These are phyloP conservation scores for Ceriops zippeliana DNA, from an alignment of 345 rosid species.

Conservation along the genomic window DNA sequence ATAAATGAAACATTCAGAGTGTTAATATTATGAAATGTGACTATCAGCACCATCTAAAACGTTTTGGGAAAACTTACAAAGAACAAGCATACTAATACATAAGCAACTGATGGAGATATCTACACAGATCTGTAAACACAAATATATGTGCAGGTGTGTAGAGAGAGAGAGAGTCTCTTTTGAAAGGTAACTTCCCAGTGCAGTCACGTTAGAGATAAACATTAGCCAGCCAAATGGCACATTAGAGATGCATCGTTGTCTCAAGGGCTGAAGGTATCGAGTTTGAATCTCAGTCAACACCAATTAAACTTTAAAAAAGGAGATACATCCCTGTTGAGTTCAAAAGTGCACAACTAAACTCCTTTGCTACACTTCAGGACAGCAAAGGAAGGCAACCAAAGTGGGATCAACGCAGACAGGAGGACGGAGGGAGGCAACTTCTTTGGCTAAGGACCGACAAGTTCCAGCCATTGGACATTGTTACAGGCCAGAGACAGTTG, in stretches of 20 bases:
- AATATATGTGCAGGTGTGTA: too few species aligned
- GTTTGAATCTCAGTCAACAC: too few species aligned
- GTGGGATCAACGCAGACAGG: not conserved
- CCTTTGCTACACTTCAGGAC: not conserved
- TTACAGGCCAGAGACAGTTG: not conserved
- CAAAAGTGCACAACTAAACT: not conserved
- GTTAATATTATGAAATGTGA: too few species aligned
- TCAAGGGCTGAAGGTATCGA: too few species aligned
- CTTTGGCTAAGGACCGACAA: not conserved
- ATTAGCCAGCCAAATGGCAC: not conserved
- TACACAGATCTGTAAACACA: too few species aligned
- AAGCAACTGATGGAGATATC: too few species aligned
- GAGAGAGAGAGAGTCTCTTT: not conserved
- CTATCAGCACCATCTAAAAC: too few species aligned
- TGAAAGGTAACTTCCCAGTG: not conserved
- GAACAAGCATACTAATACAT: too few species aligned
- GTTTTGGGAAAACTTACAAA: too few species aligned
- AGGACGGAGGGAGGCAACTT: not conserved
- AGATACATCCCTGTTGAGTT: not conserved
- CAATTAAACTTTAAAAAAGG: too few species aligned
- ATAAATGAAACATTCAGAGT: too few species aligned
- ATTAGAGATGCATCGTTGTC: not conserved
- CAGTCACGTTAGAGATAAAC: not conserved
- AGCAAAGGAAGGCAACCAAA: not conserved
- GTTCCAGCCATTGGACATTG: not conserved